A percentile compares a stretch with the other conserved stretches of the same genome.
Conservation (phyloP, 2,329 filamentous ascomycete genomes). For the Fusarium sp. region DNA sequence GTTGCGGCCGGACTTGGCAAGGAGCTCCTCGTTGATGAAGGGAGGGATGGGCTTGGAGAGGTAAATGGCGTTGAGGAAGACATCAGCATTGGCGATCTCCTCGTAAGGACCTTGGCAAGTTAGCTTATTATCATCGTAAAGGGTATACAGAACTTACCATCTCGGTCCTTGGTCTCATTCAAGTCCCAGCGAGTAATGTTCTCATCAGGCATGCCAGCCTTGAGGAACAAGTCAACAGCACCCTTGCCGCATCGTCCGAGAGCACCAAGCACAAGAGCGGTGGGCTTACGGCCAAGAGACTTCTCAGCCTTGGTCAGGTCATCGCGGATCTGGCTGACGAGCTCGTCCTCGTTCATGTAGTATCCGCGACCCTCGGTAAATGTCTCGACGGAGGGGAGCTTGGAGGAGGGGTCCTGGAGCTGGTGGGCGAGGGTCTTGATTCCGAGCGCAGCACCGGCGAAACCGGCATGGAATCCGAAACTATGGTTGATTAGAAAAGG, state of each 20-base stretch:
- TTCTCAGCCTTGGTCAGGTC: conserved; percentile 76
- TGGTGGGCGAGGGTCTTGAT: conserved; percentile 88
- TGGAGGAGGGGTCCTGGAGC: conserved; percentile 75
- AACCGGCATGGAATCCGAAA: conserved; percentile 82
- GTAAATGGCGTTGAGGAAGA: conserved; percentile 86
- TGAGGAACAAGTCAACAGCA: conserved; percentile 82
- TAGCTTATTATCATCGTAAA: background rate
- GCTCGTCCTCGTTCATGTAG: conserved; percentile 76
- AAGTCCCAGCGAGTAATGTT: conserved; percentile 76
- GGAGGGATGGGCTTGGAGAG: conserved; percentile 78
- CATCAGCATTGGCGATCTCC: conserved; percentile 80
- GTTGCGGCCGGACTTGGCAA: conserved; percentile 72
- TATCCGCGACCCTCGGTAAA: conserved; percentile 64
- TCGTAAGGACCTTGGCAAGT: conserved; percentile 67
- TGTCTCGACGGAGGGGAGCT: conserved; percentile 65
- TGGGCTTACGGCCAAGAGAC: conserved; percentile 75
- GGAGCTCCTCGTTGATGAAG: conserved; percentile 81
- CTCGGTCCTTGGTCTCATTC: conserved; percentile 74
- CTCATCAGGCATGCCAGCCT: conserved; percentile 68
- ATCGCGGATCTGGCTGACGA: conserved; percentile 59
- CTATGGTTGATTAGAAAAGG: conserved; percentile 45
- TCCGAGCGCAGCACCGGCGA: conserved; percentile 78
- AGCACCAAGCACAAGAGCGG: conserved; percentile 86
- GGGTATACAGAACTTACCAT: conserved; percentile 59
- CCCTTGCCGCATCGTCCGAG: conserved; percentile 87